Evolutionary conservation across 2,329 filamentous ascomycete species (phyloP), one percentile per base, ranked within the genome.

Genomic region (Diaporthe australafricana): DNA sequence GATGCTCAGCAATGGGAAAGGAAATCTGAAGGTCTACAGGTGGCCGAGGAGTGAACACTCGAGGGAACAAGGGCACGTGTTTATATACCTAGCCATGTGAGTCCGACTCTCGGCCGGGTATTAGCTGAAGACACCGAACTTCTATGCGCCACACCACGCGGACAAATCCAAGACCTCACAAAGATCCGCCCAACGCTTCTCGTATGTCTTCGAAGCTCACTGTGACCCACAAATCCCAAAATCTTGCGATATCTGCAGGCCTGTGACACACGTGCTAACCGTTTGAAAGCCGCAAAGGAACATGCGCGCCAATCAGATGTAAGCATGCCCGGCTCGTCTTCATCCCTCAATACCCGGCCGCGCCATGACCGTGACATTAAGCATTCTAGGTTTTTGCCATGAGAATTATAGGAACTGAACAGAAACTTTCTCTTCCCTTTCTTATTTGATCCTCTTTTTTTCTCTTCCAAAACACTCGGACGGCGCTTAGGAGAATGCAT

Each of bases 291-390:
- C 55, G 27, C 20, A 22, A 20, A 22, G 40, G 4, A 63, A 63
- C 57, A 63, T 63, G 57, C 57, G 42, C 57, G 42, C 57, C 57
- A 63, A 63, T 63, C 57, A 63, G 57, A 48, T 63, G 55, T 47
- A 30, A 25, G 57, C 42, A 45, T 25, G 57, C 57, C 27, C 57
- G 40, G 42, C 57, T 47, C 27, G 25, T 48, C 40, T 63, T 63
- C 57, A 63, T 48, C 42, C 57, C 40, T 48, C 27, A 63, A 16
- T 22, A 48, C 27, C 57, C 57, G 57, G 27, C 42, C 47, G 17
- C 27, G 42, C 25, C 42, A 20, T 17, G n/a, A 17, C 45, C 20
- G 42, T 57, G 14, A 17, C 55, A 40, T 40, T n/a, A 35, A 5
- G 35, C 35, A n/a, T 40, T 32, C n/a, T 40, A 40, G 35, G 38